phyloP scores from a whole-genome alignment of 2,329 filamentous ascomycete species.

The Diplodia mutila region DNA sequence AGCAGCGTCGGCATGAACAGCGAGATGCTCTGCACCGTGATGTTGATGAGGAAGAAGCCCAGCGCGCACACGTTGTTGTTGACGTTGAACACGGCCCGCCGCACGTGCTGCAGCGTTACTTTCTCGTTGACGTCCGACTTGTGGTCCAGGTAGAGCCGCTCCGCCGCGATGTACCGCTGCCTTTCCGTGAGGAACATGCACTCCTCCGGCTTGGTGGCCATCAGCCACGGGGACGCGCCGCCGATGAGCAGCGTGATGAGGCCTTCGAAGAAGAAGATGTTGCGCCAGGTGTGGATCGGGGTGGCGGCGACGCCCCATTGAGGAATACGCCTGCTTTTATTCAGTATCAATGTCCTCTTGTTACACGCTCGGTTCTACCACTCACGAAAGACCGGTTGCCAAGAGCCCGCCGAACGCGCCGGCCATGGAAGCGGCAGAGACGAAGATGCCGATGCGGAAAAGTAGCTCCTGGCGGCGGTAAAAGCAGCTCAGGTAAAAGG shows the following conservation, averaged over 20 bases:
- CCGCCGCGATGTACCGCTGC: slow-evolving; percentile 59
- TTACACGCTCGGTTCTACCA: slow-evolving; percentile 29
- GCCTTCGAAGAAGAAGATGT: slow-evolving; percentile 68
- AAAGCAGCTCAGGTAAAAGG: slow-evolving; percentile 61
- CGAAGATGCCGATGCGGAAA: slow-evolving; percentile 60
- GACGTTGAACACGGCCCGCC: slow-evolving; percentile 57
- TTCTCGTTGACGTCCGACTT: slow-evolving; percentile 42
- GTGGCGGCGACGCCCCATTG: slow-evolving; percentile 53
- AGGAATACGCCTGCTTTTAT: slow-evolving; percentile 48
- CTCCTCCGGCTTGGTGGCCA: slow-evolving; percentile 55
- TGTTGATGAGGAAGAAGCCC: slow-evolving; percentile 64
- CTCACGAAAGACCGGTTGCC: slow-evolving; percentile 54
- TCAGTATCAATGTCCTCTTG: background rate
- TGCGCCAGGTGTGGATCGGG: slow-evolving; percentile 56
- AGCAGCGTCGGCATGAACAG: slow-evolving; percentile 47
- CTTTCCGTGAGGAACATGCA: slow-evolving; percentile 57
- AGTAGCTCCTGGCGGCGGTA: slow-evolving; percentile 62
- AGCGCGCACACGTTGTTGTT: slow-evolving; percentile 63
- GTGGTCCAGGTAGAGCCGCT: slow-evolving; percentile 57
- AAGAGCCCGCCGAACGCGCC: slow-evolving; percentile 63
- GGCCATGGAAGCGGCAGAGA: slow-evolving; percentile 59
- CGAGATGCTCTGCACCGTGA: slow-evolving; percentile 58
- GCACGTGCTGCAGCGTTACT: slow-evolving; percentile 55
- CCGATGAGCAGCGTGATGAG: slow-evolving; percentile 45
- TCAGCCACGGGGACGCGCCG: slow-evolving; percentile 53